A percentile compares a stretch with the other conserved stretches of the same genome.
phyloP scores from a whole-genome alignment of 2,329 filamentous ascomycete species.

The Diaporthe humulicola region DNA sequence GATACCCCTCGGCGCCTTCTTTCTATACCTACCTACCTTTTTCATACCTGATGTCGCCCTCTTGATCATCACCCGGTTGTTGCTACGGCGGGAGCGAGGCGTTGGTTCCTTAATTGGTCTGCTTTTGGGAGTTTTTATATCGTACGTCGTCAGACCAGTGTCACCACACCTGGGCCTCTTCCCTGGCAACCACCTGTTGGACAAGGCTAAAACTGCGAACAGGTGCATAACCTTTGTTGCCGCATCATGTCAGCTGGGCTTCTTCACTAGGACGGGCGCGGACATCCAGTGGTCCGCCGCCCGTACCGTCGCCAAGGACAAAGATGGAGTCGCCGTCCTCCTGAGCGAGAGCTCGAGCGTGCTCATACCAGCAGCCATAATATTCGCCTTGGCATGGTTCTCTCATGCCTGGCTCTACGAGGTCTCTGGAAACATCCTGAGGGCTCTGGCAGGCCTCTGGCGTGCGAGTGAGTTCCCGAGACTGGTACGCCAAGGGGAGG shows the following conservation, averaged over 20 bases:
- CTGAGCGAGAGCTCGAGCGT: conserved; percentile 27
- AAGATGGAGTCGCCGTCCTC: conserved; percentile 24
- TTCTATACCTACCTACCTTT: conserved; percentile 28
- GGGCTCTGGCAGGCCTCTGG: conserved; percentile 11
- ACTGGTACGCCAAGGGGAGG: neutral
- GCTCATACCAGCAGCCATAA: conserved; percentile 16
- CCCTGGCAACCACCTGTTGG: neutral
- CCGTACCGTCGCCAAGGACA: conserved; percentile 13
- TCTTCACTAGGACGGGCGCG: conserved; percentile 23
- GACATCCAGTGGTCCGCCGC: conserved; percentile 24
- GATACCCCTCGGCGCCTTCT: conserved; percentile 14
- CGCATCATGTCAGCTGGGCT: conserved; percentile 21
- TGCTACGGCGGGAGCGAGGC: conserved; percentile 27
- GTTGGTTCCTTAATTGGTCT: conserved; percentile 24
- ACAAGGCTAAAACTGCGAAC: conserved; percentile 3
- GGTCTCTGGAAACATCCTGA: conserved; percentile 24
- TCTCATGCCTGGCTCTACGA: conserved; percentile 25
- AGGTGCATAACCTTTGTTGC: conserved; percentile 21
- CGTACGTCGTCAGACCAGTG: conserved; percentile 9
- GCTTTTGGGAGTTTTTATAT: conserved; percentile 26
- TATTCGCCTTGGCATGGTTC: conserved; percentile 19
- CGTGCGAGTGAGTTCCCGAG: conserved; percentile 10
- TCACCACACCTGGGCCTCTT: neutral
- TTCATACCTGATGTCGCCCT: conserved; percentile 18
- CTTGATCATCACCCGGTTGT: conserved; percentile 4